Conservation (phyloP, 306 rosid species). For the Gastrolobium villosum region DNA sequence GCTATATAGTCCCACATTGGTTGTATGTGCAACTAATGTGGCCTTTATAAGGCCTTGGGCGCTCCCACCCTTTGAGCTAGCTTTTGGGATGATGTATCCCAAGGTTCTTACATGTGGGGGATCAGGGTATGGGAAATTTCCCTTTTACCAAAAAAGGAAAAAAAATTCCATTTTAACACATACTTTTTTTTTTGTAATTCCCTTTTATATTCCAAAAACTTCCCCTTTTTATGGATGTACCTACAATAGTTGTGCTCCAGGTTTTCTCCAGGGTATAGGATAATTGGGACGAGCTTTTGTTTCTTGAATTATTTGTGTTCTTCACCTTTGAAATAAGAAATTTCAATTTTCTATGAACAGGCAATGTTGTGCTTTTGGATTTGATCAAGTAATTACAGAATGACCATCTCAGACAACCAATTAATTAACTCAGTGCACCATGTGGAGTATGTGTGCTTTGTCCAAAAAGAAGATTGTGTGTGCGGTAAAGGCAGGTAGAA, state of each 20-base stretch:
- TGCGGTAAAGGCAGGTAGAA: slow-evolving; percentile 44
- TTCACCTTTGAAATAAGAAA: slow-evolving; percentile 25
- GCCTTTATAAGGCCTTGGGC: no score
- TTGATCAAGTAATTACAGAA: slow-evolving; percentile 54
- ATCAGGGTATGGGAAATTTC: background rate
- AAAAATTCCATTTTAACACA: no score
- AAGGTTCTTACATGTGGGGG: slow-evolving; percentile 19
- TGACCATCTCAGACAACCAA: slow-evolving; percentile 39
- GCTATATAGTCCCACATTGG: no score
- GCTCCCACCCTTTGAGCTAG: no score
- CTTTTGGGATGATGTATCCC: no score
- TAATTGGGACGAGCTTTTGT: background rate
- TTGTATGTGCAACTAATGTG: no score
- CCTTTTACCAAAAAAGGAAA: no score
- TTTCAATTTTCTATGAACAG: slow-evolving; percentile 64
- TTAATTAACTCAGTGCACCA: slow-evolving; percentile 36
- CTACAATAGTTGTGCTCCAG: no score
- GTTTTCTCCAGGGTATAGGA: background rate
- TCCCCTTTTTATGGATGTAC: no score
- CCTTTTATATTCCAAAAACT: no score
- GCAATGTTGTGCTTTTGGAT: slow-evolving; percentile 96
- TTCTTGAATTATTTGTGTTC: slow-evolving; percentile 43
- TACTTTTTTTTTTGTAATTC: no score
- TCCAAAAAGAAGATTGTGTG: slow-evolving; percentile 36
- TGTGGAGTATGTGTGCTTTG: slow-evolving; percentile 45